phyloP scores from a whole-genome alignment of 495 filamentous ascomycete genomes.

The Talaromyces borbonicus region DNA sequence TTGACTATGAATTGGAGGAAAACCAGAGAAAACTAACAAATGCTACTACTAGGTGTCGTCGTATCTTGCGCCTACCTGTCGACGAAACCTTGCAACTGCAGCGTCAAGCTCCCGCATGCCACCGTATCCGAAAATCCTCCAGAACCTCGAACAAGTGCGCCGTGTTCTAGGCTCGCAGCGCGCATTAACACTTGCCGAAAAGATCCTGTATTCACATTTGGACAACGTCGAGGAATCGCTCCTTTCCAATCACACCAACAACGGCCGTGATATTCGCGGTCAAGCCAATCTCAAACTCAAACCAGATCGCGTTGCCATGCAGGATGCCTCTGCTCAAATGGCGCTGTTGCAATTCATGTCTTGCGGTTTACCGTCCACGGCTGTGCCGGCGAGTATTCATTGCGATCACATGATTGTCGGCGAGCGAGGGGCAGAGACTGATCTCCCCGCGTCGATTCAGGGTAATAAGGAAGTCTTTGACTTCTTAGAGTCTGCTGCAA shows the following conservation, averaged over 20 bases:
- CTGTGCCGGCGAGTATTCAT: constrained; percentile 96
- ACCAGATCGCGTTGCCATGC: constrained; percentile 96
- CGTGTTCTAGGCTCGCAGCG: constrained; percentile 56
- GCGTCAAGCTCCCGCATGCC: constrained; percentile 40
- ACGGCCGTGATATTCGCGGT: constrained; percentile 73
- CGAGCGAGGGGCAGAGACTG: constrained; percentile 75
- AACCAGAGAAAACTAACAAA: no score
- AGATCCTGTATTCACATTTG: constrained; percentile 95
- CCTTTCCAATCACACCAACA: constrained; percentile 63
- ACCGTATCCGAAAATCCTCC: constrained; percentile 53
- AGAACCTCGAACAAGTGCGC: constrained; percentile 54
- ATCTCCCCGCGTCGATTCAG: constrained; percentile 76
- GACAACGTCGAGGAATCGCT: constrained; percentile 79
- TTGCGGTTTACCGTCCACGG: constrained; percentile 78
- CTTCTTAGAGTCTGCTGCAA: constrained; percentile 87
- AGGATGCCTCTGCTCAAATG: constrained; percentile 98
- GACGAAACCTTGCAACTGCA: constrained; percentile 22
- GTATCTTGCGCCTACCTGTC: background rate
- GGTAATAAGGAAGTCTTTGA: constrained; percentile 97
- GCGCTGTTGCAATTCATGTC: constrained; percentile 97
- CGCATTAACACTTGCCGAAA: constrained; percentile 82
- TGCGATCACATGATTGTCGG: constrained; percentile 99
- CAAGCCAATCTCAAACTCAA: constrained; percentile 93
- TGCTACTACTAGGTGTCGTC: no score
- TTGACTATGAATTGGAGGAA: no score